These are phyloP conservation scores for Plasmodium chabaudi DNA, from an alignment of 169 alveolate species.

Conservation along the genomic window DNA sequence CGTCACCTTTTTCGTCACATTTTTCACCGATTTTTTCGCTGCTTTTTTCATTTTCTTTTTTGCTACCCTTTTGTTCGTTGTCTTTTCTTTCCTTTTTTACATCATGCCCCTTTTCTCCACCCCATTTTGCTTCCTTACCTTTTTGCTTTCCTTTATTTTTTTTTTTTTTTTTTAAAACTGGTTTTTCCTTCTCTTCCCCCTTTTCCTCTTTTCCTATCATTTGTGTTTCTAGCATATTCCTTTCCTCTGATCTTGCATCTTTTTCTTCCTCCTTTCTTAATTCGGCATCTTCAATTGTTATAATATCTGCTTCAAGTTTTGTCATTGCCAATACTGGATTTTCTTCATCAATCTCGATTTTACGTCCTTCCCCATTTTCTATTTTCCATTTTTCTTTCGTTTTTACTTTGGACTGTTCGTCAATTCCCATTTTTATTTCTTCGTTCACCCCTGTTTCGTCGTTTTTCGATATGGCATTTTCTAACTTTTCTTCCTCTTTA, in stretches of 20 bases:
- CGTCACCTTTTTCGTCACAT: background rate
- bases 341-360: background rate
- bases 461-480: background rate
- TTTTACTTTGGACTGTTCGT: background rate
- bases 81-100: background rate
- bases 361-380: conserved; percentile 1
- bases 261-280: conserved; percentile 1
- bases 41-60: background rate
- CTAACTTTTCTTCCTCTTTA: background rate
- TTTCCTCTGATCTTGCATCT: background rate
- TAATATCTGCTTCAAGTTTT: too few species aligned
- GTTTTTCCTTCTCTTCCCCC: background rate
- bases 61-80: background rate
- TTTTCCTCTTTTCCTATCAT: conserved; percentile 13
- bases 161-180: conserved; percentile 1
- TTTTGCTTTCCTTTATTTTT: background rate
- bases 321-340: too few species aligned
- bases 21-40: background rate
- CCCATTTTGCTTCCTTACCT: background rate
- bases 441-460: background rate
- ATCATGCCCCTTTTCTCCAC: background rate
- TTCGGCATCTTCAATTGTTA: too few species aligned
- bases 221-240: background rate
- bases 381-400: background rate
- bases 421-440: background rate